Base-by-base conservation (phyloP, 2,329 filamentous ascomycete species). In the Beauveria scarabaeidicola region DNA sequence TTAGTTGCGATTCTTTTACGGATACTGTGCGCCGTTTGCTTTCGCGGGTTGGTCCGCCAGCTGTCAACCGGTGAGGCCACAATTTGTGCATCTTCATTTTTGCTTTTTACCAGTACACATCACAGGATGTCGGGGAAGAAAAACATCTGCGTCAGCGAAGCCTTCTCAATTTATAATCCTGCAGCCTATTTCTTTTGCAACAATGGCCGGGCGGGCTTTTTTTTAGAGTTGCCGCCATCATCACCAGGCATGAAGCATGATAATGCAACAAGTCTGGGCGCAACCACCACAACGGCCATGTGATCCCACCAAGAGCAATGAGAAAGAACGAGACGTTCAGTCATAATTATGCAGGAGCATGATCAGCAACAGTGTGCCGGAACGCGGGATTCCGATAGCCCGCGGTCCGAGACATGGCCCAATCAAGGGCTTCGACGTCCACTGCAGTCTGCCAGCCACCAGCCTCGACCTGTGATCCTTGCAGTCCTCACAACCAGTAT, bases 11-110 rank as follows among this genome's bases (percentile, higher is more conserved):
- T 32, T 23, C 5, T 13, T 23, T 32, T 9, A 11, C 19, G 11
- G 32, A 36, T 25, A 57, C 54, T 57, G 54, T 57, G 44, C 32
- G 44, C 54, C 54, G 54, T 57, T 57, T 57, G 54, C 44, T 50
- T 9, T 8, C 9, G 9, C 17, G 2, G 3, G 9, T 6, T 25
- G 29, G 9, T 23, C 43, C 40, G 32, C 11, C 29, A 32, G 21
- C 54, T 56, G 32, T 5, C 27, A 40, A 5, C 44, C 15, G 44
- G 29, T 4, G 10, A 32, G 29, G 32, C n/a, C n/a, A n/a, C n/a
- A n/a, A n/a, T n/a, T n/a, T n/a, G n/a, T n/a, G n/a, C n/a, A n/a
- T n/a, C n/a, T n/a, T 36, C 32, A 15, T 15, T 36, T 15, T 36
- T 36, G 13, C 32, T 36, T 15, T 23, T 36, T 15, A n/a, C n/a